Percentiles rank a stretch among this genome's conserved stretches.
phyloP scores from a whole-genome alignment of 305 asterid genomes.

The Ruellia speciosa region DNA sequence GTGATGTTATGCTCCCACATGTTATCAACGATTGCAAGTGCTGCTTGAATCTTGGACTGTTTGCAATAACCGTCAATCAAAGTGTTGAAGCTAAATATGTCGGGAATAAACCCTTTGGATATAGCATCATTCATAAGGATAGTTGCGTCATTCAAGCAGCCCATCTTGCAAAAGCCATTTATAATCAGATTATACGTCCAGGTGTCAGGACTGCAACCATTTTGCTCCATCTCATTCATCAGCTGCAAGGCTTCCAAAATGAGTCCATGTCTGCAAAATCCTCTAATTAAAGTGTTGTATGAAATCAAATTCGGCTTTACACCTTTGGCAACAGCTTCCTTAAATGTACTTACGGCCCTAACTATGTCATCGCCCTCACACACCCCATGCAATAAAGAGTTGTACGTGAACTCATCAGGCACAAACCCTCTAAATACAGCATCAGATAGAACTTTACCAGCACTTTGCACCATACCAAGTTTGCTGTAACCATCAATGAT shows the following conservation, averaged over 20 bases:
- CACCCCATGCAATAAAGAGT: conserved; percentile 59
- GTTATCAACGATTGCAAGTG: conserved; percentile 55
- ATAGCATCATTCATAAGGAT: conserved; percentile 52
- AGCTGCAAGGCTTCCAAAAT: conserved; percentile 63
- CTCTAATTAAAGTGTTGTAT: conserved; percentile 67
- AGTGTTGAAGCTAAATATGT: conserved; percentile 82
- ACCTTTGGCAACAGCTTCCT: conserved; percentile 50
- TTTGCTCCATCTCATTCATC: conserved; percentile 60
- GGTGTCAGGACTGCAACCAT: conserved; percentile 57
- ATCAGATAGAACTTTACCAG: conserved; percentile 52
- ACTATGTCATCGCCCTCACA: conserved; percentile 63
- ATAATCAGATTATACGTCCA: conserved; percentile 75
- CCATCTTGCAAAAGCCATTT: conserved; percentile 76
- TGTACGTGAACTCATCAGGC: conserved; percentile 74
- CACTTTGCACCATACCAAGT: conserved; percentile 54
- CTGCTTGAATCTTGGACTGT: conserved; percentile 58
- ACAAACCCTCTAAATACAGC: conserved; percentile 68
- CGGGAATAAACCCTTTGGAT: conserved; percentile 60
- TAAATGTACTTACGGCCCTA: conserved; percentile 48
- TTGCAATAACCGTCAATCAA: conserved; percentile 85
- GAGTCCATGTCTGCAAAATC: conserved; percentile 54
- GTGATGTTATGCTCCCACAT: conserved; percentile 63
- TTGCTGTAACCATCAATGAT: conserved; percentile 79
- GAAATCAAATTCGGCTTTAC: conserved; percentile 43
- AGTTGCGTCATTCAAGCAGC: conserved; percentile 64